Percentiles rank a stretch among this genome's conserved stretches.
These are phyloP conservation scores for Vachellia collinsii DNA, from an alignment of 306 rosid genomes.

Conservation along the genomic window DNA sequence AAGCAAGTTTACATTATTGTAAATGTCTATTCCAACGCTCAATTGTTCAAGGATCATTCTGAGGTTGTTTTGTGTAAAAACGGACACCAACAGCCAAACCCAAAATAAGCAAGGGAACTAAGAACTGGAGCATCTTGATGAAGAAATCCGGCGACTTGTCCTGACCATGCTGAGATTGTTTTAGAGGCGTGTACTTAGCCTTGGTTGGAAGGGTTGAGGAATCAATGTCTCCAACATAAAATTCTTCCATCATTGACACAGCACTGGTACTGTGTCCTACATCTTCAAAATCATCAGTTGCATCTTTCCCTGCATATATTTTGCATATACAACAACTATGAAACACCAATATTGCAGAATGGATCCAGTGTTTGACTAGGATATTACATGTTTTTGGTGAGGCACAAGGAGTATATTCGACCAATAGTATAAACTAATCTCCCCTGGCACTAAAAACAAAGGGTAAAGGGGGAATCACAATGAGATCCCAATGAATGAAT, in stretches of 20 bases:
- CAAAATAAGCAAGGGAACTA: slow-evolving; percentile 77
- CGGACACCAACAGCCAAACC: slow-evolving; percentile 75
- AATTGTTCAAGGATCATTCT: slow-evolving; percentile 34
- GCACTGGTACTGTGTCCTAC: slow-evolving; percentile 89
- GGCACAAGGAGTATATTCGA: neutral
- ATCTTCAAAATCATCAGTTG: slow-evolving; percentile 80
- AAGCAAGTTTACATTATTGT: slow-evolving; percentile 35
- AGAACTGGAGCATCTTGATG: slow-evolving; percentile 77
- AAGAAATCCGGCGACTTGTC: slow-evolving; percentile 74
- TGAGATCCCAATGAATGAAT: too few relatives aligned
- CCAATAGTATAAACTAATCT: neutral
- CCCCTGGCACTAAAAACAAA: neutral
- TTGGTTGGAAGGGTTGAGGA: slow-evolving; percentile 59
- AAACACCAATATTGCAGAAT: neutral
- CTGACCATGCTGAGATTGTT: slow-evolving; percentile 73
- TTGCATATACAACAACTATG: slow-evolving; percentile 21
- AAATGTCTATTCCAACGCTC: slow-evolving; percentile 25
- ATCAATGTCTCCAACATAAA: slow-evolving; percentile 80
- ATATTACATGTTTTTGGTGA: neutral
- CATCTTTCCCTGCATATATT: slow-evolving; percentile 79
- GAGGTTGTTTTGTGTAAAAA: slow-evolving; percentile 65
- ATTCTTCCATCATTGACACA: slow-evolving; percentile 82
- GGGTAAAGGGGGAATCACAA: neutral
- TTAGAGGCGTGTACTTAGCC: slow-evolving; percentile 67
- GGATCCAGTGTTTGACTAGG: neutral